Base-by-base conservation (phyloP, 73 alveolate genomes). In the Paramecium primaurelia region DNA sequence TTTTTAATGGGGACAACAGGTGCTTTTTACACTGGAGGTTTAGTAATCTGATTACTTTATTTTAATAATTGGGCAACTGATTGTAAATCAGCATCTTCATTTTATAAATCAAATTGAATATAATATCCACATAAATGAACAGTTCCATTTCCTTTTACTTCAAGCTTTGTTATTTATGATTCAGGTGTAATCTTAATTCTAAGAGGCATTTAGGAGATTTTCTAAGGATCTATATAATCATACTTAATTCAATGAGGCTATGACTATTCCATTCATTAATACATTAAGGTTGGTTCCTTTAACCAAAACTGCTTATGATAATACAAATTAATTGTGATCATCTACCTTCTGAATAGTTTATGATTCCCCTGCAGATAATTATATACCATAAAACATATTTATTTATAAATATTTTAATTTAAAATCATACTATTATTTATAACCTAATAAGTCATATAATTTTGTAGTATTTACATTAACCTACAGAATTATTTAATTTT, bases 371-470 rank as follows among this genome's bases (percentile, higher is more conserved):
- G 45, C 47, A 32, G 42, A 32, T 34, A 64, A 64, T 64, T 64
- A 64, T 32, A 64, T 28, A 26, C 84, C 84, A 64, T 64, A 64
- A 64, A 64, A 64, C 84, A 64, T 64, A 64, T 32, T 64, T 25
- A 64, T 64, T 64, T 64, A 64, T 54, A 54, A 54, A 54, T 54
- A 54, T 54, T 16, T 54, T 54, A 54, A 54, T 54, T 64, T 2
- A 32, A 34, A 64, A 25, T 64, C 84, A 64, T 64, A 8, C 3
- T 32, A 42, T 64, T 34, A 89, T 60, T 36, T 89, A 88, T 59
- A 90, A 54, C 5, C 94, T 86, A 26, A 89, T 89, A 7, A 89
- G 26, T 88, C 92, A 89, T 22, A 22, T 22, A 22, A 22, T 22
- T 22, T 22, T 22, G 25, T 22, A 22, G 25, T 22, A 22, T 22